Evolutionary conservation across 73 alveolate species (phyloP).

Genomic region (Blepharisma stoltei): DNA sequence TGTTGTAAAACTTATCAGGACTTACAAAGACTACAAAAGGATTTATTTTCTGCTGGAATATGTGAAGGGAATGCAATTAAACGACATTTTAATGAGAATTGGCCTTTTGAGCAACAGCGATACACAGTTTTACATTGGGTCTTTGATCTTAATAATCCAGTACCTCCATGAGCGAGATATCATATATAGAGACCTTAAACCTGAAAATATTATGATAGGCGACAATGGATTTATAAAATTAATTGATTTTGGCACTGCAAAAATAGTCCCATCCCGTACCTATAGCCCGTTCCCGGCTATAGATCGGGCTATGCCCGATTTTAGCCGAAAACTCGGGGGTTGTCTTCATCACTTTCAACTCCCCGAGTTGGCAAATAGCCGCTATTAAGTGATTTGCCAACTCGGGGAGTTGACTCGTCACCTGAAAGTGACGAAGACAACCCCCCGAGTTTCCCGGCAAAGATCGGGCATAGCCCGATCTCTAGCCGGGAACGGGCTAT

Average conservation of each 20-base stretch:
- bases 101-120: slow-evolving; percentile 48
- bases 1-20: slow-evolving; percentile 47
- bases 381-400: too few relatives aligned
- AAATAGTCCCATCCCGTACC: slow-evolving; percentile 44
- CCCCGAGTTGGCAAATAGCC: too few relatives aligned
- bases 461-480: too few relatives aligned
- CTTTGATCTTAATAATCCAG: slow-evolving; percentile 48
- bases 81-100: slow-evolving; percentile 49
- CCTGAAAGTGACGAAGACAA: too few relatives aligned
- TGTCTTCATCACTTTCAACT: too few relatives aligned
- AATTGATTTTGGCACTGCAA: slow-evolving; percentile 78
- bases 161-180: slow-evolving; percentile 61
- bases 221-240: slow-evolving; percentile 72
- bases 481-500: too few relatives aligned
- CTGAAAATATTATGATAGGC: slow-evolving; percentile 79
- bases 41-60: slow-evolving; percentile 52
- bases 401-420: too few relatives aligned
- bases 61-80: slow-evolving; percentile 52
- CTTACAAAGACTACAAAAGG: slow-evolving; percentile 43
- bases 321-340: too few relatives aligned
- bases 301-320: too few relatives aligned
- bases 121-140: slow-evolving; percentile 47
- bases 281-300: too few relatives aligned
- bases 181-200: slow-evolving; percentile 71
- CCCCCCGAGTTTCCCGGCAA: too few relatives aligned